Percentiles rank a stretch among this genome's conserved stretches.
These are phyloP conservation scores for Somion occarium DNA, from an alignment of 1,284 basidiomycete species.

Conservation along the genomic window DNA sequence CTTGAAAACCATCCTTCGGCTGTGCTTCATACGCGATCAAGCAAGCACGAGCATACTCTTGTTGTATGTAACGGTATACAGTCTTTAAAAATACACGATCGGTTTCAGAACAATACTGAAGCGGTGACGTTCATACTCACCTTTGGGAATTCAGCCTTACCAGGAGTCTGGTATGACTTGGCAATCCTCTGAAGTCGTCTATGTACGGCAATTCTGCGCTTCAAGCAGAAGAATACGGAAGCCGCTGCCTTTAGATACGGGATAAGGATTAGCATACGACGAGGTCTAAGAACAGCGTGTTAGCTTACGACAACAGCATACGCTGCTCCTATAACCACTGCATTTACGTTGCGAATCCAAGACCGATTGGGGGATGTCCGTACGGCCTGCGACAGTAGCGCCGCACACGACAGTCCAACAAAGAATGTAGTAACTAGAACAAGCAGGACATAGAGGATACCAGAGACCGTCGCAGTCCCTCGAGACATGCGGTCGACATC, in stretches of 20 bases:
- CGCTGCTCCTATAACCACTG: slow-evolving; percentile 57
- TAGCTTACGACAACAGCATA: slow-evolving; percentile 58
- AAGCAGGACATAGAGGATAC: slow-evolving; percentile 43
- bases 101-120: too few relatives aligned
- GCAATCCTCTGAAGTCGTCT: slow-evolving; percentile 65
- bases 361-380: slow-evolving; percentile 48
- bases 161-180: slow-evolving; percentile 60
- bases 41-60: slow-evolving; percentile 77
- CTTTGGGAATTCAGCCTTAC: slow-evolving; percentile 66
- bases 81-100: slow-evolving; percentile 46
- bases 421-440: slow-evolving; percentile 51
- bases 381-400: slow-evolving; percentile 65
- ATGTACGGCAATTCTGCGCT: slow-evolving; percentile 61
- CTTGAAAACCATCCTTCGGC: slow-evolving; percentile 66
- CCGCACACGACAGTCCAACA: slow-evolving; percentile 54
- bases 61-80: slow-evolving; percentile 69
- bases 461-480: slow-evolving; percentile 25
- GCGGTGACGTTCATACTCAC: slow-evolving; percentile 39
- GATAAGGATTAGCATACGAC: too few relatives aligned
- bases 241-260: slow-evolving; percentile 38
- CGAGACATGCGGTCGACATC: slow-evolving; percentile 13
- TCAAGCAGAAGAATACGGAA: slow-evolving; percentile 58
- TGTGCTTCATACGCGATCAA: slow-evolving; percentile 73
- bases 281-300: not conserved
- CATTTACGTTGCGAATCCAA: slow-evolving; percentile 60